Evolutionary conservation across 805 yeast species (phyloP), one percentile per base, ranked within the genome.

Genomic region (Saturnispora serradocipensis): DNA sequence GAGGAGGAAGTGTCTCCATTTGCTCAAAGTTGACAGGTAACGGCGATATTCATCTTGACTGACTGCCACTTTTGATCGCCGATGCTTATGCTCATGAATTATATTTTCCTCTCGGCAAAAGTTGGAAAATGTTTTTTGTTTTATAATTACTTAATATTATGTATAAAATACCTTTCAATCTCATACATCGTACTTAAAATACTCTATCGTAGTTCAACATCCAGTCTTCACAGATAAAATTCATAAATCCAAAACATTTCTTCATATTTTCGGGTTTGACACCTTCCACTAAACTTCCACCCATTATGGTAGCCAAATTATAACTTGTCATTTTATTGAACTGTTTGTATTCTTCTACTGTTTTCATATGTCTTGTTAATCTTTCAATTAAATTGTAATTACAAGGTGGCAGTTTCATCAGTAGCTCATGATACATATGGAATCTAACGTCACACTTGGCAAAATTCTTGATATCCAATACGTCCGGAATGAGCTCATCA

Each of bases 301-400:
- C 83, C 56, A 91, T 84, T 6, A 91, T 97, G 51, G 95, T 91
- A 4, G 97, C 95, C 61, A 91, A 69, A 63, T 91, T 91, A 1
- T 88, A 82, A 3, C 95, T 80, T 51, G 84, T 87, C 98, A 91
- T 91, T 64, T 82, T 82, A 68, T 91, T 91, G 45, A 69, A 70
- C 10, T 77, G 81, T 44, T 83, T 81, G 61, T 80, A 81, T 53
- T 75, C 76, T 50, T 85, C 82, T 24, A 91, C 83, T 57, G 75
- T 75, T 56, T 76, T 73, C 70, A 90, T 74, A 69, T 90, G 98
- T 43, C 73, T 68, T 38, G 85, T 73, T 50, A 91, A 71, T 46
- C 85, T 68, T 60, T 79, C 79, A 64, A 91, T 72, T 8, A 91
- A 74, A 49, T 78, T 77, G 61, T 78, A 87, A 64, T 88, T 88